Evolutionary conservation across 192 early-diverging fungal genomes (phyloP).

Genomic region (Powellomyces hirtus): DNA sequence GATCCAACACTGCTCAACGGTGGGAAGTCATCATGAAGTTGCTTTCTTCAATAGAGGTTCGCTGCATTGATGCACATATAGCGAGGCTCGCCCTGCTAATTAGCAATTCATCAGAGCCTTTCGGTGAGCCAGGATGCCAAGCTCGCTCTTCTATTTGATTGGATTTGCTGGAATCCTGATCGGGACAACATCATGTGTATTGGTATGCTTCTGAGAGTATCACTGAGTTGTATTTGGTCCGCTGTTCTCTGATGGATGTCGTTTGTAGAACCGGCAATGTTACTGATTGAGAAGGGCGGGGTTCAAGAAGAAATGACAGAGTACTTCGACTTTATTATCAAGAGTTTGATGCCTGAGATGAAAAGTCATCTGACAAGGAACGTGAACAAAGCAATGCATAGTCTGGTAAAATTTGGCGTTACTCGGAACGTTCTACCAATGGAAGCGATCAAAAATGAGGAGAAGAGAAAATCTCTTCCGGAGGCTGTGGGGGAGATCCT

Average conservation of each 20-base stretch:
- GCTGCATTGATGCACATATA: no score
- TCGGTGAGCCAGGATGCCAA: conserved; percentile 9
- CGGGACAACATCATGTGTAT: conserved; percentile 27
- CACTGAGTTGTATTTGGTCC: not conserved
- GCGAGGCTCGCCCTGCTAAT: no score
- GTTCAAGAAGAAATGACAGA: not conserved
- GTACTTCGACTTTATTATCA: not conserved
- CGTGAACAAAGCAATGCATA: conserved; percentile 5
- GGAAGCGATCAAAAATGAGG: no score
- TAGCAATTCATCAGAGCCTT: not conserved
- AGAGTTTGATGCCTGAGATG: conserved; percentile 3
- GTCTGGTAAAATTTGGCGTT: not conserved
- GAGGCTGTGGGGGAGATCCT: not conserved
- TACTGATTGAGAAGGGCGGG: conserved; percentile 14
- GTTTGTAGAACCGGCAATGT: conserved; percentile 16
- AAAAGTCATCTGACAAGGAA: not conserved
- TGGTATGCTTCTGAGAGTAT: not conserved
- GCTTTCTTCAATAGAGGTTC: not conserved
- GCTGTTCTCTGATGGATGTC: not conserved
- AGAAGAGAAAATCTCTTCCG: not conserved
- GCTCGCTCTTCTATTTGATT: conserved; percentile 19
- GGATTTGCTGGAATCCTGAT: conserved; percentile 16
- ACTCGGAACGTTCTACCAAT: not conserved
- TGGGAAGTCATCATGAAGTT: conserved; percentile 11
- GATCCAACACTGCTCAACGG: conserved; percentile 15